These are phyloP conservation scores for Setaria viridis DNA, from an alignment of 202 grass and related monocot species.

Conservation along the genomic window DNA sequence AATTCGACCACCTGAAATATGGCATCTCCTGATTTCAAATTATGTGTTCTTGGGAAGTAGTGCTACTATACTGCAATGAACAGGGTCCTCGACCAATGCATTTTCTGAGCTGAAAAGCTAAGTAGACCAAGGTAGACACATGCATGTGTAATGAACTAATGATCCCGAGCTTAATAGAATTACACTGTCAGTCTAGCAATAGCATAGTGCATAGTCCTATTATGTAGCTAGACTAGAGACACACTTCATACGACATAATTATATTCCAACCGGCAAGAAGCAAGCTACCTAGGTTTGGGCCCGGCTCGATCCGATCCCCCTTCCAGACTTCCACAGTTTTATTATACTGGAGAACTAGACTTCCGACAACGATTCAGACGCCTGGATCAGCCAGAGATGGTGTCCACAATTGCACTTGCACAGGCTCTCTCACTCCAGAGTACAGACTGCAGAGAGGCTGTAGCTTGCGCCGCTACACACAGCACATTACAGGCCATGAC, in stretches of 20 bases:
- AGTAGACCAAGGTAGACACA: not conserved
- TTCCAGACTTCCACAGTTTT: not conserved
- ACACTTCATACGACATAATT: not conserved
- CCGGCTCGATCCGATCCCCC: not conserved
- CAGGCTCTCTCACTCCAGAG: not conserved
- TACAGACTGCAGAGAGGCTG: not conserved
- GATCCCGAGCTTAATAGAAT: not conserved
- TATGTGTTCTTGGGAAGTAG: no score
- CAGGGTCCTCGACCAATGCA: not conserved
- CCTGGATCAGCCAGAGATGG: not conserved
- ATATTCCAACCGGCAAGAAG: not conserved
- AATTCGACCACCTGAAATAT: no score
- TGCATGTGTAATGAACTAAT: not conserved
- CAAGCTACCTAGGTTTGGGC: not conserved
- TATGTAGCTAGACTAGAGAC: not conserved
- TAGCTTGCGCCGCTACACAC: conserved; percentile 4
- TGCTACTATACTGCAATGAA: no score
- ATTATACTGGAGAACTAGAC: not conserved
- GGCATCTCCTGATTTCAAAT: no score
- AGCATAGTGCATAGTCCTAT: no score
- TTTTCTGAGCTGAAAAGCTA: not conserved
- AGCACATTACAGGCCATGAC: not conserved
- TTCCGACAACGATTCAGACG: conserved; percentile 23
- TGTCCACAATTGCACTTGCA: not conserved
- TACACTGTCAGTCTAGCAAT: not conserved